Evolutionary conservation across 106 monocot genomes (phyloP), one percentile per base, ranked within the genome.

Genomic region (Amphibolis antarctica): DNA sequence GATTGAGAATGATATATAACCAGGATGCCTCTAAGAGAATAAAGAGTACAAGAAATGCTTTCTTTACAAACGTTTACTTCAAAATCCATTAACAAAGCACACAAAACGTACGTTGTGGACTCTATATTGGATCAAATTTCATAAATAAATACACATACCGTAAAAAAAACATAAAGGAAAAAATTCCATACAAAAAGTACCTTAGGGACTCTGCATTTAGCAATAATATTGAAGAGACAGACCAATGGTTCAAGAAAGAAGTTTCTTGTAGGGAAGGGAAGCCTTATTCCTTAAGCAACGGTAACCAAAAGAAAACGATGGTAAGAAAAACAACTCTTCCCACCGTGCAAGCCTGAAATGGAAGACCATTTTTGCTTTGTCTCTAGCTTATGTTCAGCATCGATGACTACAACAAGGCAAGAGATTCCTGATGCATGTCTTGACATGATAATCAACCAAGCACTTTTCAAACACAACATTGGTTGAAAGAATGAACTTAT

Each of bases 21-120:
- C n/a, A 61, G 22, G 43, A 19, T 18, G 43, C 10, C 12, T 42
- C 36, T 22, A 20, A 21, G 31, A 61, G 22, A 61, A 19, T 21
- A 21, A 61, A 42, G 61, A 42, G 42, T 61, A 44, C 61, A 61
- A 61, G 44, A 61, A 61, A 61, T 44, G 21, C 7, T 20, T 61
- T 61, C 58, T 58, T 58, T 19, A 23, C 22, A 10, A 53, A 21
- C 53, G 0, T 53, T 53, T 10, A 53, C 19, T 53, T 58, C n/a
- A 29, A 58, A 30, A 58, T 12, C 4, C 13, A 10, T 0, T 14
- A 14, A 49, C 3, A 49, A 49, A 0, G 3, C 12, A 14, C 12
- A 49, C 49, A 49, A 0, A 14, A 49, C 4, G n/a, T 17, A 49
- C 17, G 4, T 49, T 49, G 49, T 49, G 49, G 49, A 36, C 36